A percentile compares a stretch with the other conserved stretches of the same genome.
Conservation (phyloP, 768 basidiomycete genomes). For the Gymnopilus junonius region DNA sequence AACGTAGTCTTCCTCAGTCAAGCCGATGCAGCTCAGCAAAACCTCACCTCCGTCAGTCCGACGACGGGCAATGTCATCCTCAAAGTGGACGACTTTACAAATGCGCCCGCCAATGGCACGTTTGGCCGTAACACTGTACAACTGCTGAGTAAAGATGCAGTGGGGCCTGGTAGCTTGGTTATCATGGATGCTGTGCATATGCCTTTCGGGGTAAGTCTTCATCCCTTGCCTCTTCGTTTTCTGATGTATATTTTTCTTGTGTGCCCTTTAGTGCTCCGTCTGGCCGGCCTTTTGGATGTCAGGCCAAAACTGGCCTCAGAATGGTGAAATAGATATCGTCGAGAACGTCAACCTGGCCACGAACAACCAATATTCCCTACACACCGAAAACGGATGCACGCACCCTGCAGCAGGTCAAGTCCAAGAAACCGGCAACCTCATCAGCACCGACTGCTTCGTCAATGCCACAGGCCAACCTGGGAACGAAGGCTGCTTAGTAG, state of each 20-base stretch:
- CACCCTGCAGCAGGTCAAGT: constrained; percentile 1
- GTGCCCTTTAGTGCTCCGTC: constrained; percentile 1
- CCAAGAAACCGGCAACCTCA: constrained; percentile 1
- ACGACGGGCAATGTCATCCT: constrained; percentile 7
- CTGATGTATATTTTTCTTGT: neutral
- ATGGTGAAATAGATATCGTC: constrained; percentile 11
- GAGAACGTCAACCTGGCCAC: constrained; percentile 10
- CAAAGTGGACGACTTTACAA: constrained; percentile 10
- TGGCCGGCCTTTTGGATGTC: constrained; percentile 12
- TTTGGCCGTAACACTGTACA: constrained; percentile 11
- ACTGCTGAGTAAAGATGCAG: neutral
- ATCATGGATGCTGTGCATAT: constrained; percentile 12
- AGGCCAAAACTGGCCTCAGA: constrained; percentile 6
- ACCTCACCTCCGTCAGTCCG: constrained; percentile 1
- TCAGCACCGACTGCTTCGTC: constrained; percentile 12
- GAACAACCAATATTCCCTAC: constrained; percentile 7
- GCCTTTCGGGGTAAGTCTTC: constrained; percentile 10
- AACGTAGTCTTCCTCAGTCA: constrained; percentile 7
- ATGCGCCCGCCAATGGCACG: neutral
- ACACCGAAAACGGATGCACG: constrained; percentile 13
- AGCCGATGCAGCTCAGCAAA: neutral
- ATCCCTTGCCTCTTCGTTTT: neutral
- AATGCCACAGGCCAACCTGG: constrained; percentile 5
- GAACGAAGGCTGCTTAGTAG: constrained; percentile 2
- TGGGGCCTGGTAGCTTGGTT: constrained; percentile 2